Evolutionary conservation across 495 filamentous ascomycete species (phyloP), one percentile per base, ranked within the genome.

Genomic region (Aspergillus sparsus): DNA sequence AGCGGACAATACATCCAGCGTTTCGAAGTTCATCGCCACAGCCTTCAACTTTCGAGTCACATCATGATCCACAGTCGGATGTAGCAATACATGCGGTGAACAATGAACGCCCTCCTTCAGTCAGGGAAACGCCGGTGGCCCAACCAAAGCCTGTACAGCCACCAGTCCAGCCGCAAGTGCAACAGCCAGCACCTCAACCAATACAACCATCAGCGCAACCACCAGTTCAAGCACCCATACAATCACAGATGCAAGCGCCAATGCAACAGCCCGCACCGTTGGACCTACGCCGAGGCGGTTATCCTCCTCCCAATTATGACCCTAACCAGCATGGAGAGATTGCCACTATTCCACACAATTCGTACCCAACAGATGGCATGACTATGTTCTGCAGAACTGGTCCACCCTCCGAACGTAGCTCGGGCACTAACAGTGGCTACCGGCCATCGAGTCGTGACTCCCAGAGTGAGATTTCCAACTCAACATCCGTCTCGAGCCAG

Each of bases 351-450:
- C 93, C 93, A 36, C 92, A 97, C 68, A 96, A 98, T 64, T 90
- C 92, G 16, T 97, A 96, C 68, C 94, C 93, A 5, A 85, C 90
- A 66, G 94, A 99, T 71, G 95, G 94, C 35, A 98, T 98, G 95
- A 98, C 94, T 2, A 96, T 98, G 89, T 90, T 97, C 63, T 98
- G 95, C 74, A 86, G 94, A 58, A 87, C 89, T 27, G 91, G 87
- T 0, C 87, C 90, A 47, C 88, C 89, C 45, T 96, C 92, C 18
- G 93, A 95, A 45, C 85, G 87, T 53, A 93, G 89, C 72, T 91
- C 89, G 35, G 87, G 83, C 60, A 80, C 89, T 33, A 63, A 62
- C 36, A 89, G 88, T 61, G 73, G 84, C 81, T 65, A 87, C 79
- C 82, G 93, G 46, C 92, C 93, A 52, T 88, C 89, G 27, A 97